phyloP scores from a whole-genome alignment of 2,329 filamentous ascomycete genomes.

The Botrytis paeoniae region DNA sequence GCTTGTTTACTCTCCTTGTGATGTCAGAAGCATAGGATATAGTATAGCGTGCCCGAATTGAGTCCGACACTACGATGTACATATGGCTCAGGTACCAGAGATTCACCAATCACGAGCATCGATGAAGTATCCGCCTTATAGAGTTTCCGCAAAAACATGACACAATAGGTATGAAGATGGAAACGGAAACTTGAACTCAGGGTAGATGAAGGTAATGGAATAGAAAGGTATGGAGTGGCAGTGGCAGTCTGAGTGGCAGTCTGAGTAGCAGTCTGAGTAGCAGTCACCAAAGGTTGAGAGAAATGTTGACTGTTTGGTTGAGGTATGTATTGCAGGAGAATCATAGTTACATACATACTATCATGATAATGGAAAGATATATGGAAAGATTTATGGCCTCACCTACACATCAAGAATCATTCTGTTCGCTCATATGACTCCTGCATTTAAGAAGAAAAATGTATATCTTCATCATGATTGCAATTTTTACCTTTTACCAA shows the following conservation, averaged over 20 bases:
- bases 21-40: constrained; percentile 3
- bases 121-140: background rate
- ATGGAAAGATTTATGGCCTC: background rate
- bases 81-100: constrained; percentile 1
- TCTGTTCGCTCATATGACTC: background rate
- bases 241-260: too few relatives aligned
- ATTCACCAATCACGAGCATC: background rate
- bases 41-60: constrained; percentile 14
- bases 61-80: constrained; percentile 8
- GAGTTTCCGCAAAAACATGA: background rate
- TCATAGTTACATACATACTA: background rate
- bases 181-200: background rate
- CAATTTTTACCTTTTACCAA: background rate
- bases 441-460: too few relatives aligned
- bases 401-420: background rate
- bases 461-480: background rate
- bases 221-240: background rate
- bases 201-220: background rate
- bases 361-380: background rate
- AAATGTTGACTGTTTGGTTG: background rate
- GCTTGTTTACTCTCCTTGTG: background rate
- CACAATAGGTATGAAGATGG: background rate
- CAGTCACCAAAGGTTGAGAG: too few relatives aligned
- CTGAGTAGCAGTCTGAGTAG: too few relatives aligned
- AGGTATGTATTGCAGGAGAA: background rate